Evolutionary conservation across 2,329 filamentous ascomycete genomes (phyloP).

Genomic region (Tolypocladium amazonense): DNA sequence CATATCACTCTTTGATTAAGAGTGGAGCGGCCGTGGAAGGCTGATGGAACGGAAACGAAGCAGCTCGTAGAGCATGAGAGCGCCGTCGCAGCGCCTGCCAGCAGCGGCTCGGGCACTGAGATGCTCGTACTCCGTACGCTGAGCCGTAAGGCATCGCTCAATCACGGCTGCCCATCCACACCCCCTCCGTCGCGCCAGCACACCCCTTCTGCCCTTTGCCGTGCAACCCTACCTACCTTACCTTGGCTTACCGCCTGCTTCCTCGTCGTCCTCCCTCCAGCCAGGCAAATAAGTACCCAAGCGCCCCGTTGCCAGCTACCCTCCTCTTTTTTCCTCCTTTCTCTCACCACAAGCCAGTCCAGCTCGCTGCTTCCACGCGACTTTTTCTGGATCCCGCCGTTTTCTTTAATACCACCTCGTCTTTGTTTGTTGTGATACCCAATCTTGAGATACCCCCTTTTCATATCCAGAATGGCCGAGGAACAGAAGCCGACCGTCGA

Average conservation of each 20-base stretch:
- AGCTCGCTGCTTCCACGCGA: conserved; percentile 10
- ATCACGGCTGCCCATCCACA: neutral
- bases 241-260: neutral
- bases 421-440: conserved; percentile 42
- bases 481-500: conserved; percentile 54
- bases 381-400: conserved; percentile 22
- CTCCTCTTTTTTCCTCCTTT: conserved; percentile 19
- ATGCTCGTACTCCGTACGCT: too few species aligned
- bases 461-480: conserved; percentile 57
- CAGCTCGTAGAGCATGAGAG: neutral
- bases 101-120: neutral
- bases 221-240: conserved; percentile 6
- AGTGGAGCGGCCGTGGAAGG: neutral
- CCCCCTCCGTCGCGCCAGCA: neutral
- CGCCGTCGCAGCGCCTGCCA: too few species aligned
- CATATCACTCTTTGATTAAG: neutral
- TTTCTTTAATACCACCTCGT: conserved; percentile 27
- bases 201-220: neutral
- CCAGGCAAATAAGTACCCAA: conserved; percentile 31
- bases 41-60: neutral
- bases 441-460: conserved; percentile 29
- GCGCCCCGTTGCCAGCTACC: conserved; percentile 18
- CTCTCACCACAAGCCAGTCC: conserved; percentile 20
- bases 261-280: conserved; percentile 5
- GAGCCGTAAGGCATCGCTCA: neutral